Conservation (phyloP, 805 yeast genomes). For the Priceomyces castillae region DNA sequence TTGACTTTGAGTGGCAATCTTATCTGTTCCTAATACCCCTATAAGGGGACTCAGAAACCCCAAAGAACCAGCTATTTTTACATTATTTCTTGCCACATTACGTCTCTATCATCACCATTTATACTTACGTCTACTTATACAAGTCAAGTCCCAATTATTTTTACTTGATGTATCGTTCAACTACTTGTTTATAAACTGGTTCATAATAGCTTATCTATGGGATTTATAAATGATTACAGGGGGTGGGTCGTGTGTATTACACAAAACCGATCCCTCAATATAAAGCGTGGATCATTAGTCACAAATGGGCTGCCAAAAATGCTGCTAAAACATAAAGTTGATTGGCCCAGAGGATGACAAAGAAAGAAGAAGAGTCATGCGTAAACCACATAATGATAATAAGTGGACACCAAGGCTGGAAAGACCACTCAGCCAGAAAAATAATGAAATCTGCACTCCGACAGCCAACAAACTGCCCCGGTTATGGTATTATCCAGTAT, state of each 20-base stretch:
- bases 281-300: background rate
- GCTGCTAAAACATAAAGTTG: constrained; percentile 3
- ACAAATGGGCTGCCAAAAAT: constrained; percentile 1
- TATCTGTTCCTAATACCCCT: background rate
- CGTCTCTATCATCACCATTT: too few species aligned
- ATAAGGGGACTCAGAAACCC: too few species aligned
- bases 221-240: constrained; percentile 4
- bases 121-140: background rate
- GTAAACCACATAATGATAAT: background rate
- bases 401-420: background rate
- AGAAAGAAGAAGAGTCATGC: background rate
- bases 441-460: background rate
- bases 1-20: constrained; percentile 1
- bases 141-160: background rate
- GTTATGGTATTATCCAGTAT: background rate
- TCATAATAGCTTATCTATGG: constrained; percentile 4
- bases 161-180: background rate
- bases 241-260: constrained; percentile 1
- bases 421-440: background rate
- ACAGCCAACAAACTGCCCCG: background rate
- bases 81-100: too few species aligned
- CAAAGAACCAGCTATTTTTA: too few species aligned
- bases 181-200: background rate
- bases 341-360: background rate
- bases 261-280: background rate